Evolutionary conservation across 176 grass and related monocot species (phyloP).

Genomic region (Saccharum spontaneum): DNA sequence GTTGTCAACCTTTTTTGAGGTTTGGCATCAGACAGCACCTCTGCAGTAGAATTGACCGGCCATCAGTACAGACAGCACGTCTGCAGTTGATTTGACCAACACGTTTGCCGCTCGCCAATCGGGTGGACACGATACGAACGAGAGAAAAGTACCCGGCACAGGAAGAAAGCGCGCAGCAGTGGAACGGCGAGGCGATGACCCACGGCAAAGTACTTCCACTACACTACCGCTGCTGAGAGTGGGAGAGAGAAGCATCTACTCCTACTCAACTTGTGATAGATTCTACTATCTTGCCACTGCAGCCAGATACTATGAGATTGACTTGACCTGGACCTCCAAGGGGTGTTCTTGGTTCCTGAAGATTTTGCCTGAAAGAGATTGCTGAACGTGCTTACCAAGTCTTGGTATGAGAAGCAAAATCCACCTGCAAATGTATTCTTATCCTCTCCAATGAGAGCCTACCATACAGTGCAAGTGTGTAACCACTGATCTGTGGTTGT

Average conservation of each 20-base stretch:
- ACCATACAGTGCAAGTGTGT: neutral
- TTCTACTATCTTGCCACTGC: neutral
- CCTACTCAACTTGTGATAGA: neutral
- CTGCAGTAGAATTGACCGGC: constrained; percentile 26
- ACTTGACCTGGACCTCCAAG: neutral
- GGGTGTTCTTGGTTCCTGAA: neutral
- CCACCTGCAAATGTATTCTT: neutral
- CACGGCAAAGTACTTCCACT: neutral
- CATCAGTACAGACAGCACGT: neutral
- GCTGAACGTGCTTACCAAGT: neutral
- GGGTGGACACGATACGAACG: constrained; percentile 15
- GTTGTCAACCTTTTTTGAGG: no score
- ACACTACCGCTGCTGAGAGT: neutral
- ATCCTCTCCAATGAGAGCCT: no score
- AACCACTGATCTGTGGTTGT: neutral
- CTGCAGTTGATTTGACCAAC: constrained; percentile 36
- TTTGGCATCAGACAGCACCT: constrained; percentile 5
- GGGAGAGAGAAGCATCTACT: neutral
- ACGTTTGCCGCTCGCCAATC: constrained; percentile 17
- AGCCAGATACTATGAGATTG: neutral
- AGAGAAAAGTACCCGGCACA: constrained; percentile 12
- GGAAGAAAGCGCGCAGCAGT: neutral
- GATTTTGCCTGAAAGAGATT: neutral
- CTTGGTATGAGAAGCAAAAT: neutral
- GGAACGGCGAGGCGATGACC: neutral